Evolutionary conservation across 2,329 filamentous ascomycete genomes (phyloP).

Genomic region (Neophaeococcomyces aloes): DNA sequence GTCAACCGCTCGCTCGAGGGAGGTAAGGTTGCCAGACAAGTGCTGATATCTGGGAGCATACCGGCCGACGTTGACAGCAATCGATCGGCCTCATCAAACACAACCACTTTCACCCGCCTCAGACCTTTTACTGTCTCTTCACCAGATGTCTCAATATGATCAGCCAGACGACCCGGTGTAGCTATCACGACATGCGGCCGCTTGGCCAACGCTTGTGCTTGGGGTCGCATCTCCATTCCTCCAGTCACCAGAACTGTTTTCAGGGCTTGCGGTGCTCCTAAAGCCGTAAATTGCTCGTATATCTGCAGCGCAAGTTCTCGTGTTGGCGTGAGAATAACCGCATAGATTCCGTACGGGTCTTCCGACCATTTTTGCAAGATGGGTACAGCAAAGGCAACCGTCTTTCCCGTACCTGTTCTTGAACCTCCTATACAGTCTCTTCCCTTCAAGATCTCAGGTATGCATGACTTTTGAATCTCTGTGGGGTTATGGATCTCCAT

Average conservation of each 20-base stretch:
- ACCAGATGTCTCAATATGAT: constrained; percentile 85
- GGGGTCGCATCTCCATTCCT: constrained; percentile 80
- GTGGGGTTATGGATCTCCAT: constrained; percentile 84
- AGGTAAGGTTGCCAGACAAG: constrained; percentile 73
- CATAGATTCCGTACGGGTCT: constrained; percentile 86
- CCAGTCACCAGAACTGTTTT: constrained; percentile 86
- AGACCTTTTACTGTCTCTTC: constrained; percentile 81
- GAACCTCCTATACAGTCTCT: constrained; percentile 92
- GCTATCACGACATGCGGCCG: constrained; percentile 88
- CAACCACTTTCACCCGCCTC: constrained; percentile 67
- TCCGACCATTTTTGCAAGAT: constrained; percentile 89
- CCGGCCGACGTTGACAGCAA: constrained; percentile 64
- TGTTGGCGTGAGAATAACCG: constrained; percentile 77
- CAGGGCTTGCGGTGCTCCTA: constrained; percentile 75
- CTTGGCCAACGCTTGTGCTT: constrained; percentile 72
- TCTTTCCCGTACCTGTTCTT: constrained; percentile 93
- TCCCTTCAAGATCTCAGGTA: constrained; percentile 83
- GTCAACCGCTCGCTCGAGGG: constrained; percentile 74
- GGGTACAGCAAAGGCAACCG: constrained; percentile 86
- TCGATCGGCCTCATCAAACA: constrained; percentile 92
- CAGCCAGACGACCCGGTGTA: constrained; percentile 82
- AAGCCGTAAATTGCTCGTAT: constrained; percentile 88
- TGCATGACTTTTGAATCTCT: constrained; percentile 83
- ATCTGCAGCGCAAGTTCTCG: constrained; percentile 91
- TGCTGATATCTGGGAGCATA: constrained; percentile 90